Percentiles rank a stretch among this genome's conserved stretches.
These are phyloP conservation scores for Pythium dissotocum DNA, from an alignment of 352 stramenopile species.

Conservation along the genomic window DNA sequence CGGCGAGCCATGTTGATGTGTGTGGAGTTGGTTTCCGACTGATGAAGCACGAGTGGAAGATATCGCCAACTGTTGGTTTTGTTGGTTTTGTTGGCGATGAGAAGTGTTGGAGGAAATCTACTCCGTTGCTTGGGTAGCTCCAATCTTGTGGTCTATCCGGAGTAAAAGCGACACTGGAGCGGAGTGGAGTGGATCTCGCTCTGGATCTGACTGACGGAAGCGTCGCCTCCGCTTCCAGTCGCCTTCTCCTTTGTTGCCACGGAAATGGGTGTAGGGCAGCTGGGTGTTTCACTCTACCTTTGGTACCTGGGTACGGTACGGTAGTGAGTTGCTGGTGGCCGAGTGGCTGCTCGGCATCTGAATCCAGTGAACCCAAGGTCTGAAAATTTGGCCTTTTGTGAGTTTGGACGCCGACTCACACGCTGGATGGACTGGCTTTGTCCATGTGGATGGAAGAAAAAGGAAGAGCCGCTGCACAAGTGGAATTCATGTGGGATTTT, in stretches of 20 bases:
- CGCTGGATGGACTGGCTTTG: too few relatives aligned
- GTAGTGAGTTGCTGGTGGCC: too few relatives aligned
- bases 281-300: too few relatives aligned
- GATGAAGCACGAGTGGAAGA: background rate
- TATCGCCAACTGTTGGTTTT: background rate
- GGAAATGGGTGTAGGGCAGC: background rate
- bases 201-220: background rate
- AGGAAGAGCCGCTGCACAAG: too few relatives aligned
- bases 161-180: background rate
- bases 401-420: too few relatives aligned
- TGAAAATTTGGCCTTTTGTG: too few relatives aligned
- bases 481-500: too few relatives aligned
- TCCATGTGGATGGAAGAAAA: too few relatives aligned
- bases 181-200: background rate
- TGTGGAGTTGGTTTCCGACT: background rate
- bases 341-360: too few relatives aligned
- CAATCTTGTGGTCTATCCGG: background rate
- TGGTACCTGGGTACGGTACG: too few relatives aligned
- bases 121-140: background rate
- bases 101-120: background rate
- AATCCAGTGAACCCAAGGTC: too few relatives aligned
- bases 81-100: background rate
- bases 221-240: background rate
- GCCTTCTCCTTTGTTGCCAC: background rate
- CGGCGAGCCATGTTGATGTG: background rate